These are phyloP conservation scores for Aureobasidium sp. DNA, from an alignment of 2,329 filamentous ascomycete genomes.

Conservation along the genomic window DNA sequence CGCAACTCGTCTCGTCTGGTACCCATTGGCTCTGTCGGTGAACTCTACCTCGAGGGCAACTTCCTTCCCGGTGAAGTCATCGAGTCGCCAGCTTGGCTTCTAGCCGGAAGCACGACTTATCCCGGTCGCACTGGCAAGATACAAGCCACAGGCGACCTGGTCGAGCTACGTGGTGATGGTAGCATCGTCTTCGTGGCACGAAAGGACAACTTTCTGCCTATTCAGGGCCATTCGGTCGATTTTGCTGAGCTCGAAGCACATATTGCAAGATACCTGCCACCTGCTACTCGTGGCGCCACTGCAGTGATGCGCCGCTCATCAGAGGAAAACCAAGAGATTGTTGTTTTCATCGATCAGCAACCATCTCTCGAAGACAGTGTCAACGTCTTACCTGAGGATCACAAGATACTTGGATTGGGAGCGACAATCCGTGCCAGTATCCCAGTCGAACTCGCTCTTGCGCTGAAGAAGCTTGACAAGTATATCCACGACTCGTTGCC, in stretches of 20 bases:
- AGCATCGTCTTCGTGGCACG: slow-evolving; percentile 20
- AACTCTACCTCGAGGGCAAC: slow-evolving; percentile 16
- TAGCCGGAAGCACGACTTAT: slow-evolving; percentile 4
- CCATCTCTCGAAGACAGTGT: slow-evolving; percentile 23
- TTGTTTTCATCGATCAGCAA: slow-evolving; percentile 32
- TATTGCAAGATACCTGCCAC: slow-evolving; percentile 31
- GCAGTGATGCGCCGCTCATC: slow-evolving; percentile 20
- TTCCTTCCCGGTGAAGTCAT: not conserved
- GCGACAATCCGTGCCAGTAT: slow-evolving; percentile 20
- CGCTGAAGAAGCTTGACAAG: slow-evolving; percentile 38
- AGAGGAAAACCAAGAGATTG: slow-evolving; percentile 16
- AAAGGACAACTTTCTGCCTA: slow-evolving; percentile 21
- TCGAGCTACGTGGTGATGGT: slow-evolving; percentile 21
- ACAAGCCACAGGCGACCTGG: slow-evolving; percentile 24
- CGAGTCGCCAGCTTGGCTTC: slow-evolving; percentile 21
- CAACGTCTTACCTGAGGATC: slow-evolving; percentile 23
- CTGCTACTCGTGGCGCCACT: slow-evolving; percentile 23
- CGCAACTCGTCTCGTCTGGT: slow-evolving; percentile 23
- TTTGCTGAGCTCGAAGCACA: slow-evolving; percentile 36
- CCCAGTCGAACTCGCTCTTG: slow-evolving; percentile 27
- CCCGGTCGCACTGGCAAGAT: slow-evolving; percentile 13
- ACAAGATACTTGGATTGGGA: slow-evolving; percentile 19
- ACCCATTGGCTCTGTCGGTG: slow-evolving; percentile 32
- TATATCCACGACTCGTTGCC: slow-evolving; percentile 39
- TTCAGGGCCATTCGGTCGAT: slow-evolving; percentile 36